Evolutionary conservation across 352 stramenopile genomes (phyloP), one percentile per base, ranked within the genome.

Genomic region (Achlya hypogyna): DNA sequence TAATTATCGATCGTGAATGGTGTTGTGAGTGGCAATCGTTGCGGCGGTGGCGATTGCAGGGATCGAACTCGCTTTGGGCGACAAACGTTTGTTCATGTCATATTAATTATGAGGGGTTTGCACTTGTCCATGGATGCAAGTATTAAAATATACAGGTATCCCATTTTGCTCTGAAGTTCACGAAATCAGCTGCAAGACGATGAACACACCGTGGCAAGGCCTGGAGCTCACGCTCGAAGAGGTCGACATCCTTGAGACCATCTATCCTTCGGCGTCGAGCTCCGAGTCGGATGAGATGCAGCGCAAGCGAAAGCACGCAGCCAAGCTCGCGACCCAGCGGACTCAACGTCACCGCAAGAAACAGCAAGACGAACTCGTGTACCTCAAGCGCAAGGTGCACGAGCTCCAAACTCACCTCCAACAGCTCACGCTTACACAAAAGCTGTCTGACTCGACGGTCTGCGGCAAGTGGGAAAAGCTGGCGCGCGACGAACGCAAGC

Each of bases 321-420:
- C 49, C 31, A 31, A 35, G 25, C 49, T 56, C 49, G 49, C 49
- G 12, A 56, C 49, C 10, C 25, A 38, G 6, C 49, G 49, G 12
- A 56, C 49, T 27, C 49, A 56, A 20, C 49, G 49, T n/a, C 49
- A 56, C 31, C 49, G 49, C 25, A 56, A 56, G 31, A 56, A 56
- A n/a, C 49, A 56, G 31, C 49, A 56, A 20, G 49, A 56, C 25
- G 49, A 56, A 20, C 49, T 56, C 31, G n/a, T 56, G 31, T 56
- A 56, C 8, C 25, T 56, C 12, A 56, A 56, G 49, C 49, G 49
- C 25, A 56, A 56, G 49, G 49, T 56, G 10, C 10, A 56, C 25
- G 49, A 56, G 31, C 49, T 56, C 12, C 49, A 56, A 56, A 20
- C 49, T 20, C 49, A 56, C 2, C 49, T 56, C 25, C 14, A 56